A percentile compares a stretch with the other conserved stretches of the same genome.
Evolutionary conservation across 2,329 filamentous ascomycete genomes (phyloP).

Genomic region (Escovopsis sp.): DNA sequence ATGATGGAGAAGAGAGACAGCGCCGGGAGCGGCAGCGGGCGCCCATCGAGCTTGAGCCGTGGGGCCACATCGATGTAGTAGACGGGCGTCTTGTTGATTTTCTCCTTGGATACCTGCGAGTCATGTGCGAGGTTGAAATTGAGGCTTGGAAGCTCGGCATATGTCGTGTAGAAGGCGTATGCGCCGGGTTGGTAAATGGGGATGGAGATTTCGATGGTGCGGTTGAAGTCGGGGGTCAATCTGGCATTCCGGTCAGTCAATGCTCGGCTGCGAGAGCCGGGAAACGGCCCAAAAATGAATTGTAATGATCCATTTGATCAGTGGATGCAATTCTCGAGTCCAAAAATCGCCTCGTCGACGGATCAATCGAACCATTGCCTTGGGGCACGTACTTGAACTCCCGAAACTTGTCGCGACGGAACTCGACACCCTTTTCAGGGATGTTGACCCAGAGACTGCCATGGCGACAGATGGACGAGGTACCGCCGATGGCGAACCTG

Average conservation of each 20-base stretch:
- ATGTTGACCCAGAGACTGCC: constrained; percentile 97
- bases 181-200: constrained; percentile 72
- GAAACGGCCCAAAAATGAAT: background rate
- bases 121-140: constrained; percentile 14
- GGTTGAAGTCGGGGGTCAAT: constrained; percentile 83
- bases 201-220: constrained; percentile 77
- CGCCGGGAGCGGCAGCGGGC: constrained; percentile 67
- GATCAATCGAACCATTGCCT: no score
- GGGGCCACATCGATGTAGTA: constrained; percentile 95
- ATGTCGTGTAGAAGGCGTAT: constrained; percentile 90
- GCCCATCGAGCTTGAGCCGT: constrained; percentile 56
- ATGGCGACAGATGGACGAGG: constrained; percentile 86
- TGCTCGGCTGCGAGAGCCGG: background rate
- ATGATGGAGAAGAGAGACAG: constrained; percentile 87
- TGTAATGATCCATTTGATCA: background rate
- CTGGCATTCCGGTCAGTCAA: constrained; percentile 27
- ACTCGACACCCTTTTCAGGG: constrained; percentile 59
- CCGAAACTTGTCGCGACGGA: constrained; percentile 64
- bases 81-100: constrained; percentile 50
- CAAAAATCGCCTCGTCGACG: no score
- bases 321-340: background rate
- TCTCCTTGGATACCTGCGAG: constrained; percentile 22
- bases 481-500: constrained; percentile 84
- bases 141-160: constrained; percentile 66
- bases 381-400: constrained; percentile 64